Percentiles rank a stretch among this genome's conserved stretches.
Evolutionary conservation across 441 rosid genomes (phyloP).

Genomic region (Croton laevigatus): DNA sequence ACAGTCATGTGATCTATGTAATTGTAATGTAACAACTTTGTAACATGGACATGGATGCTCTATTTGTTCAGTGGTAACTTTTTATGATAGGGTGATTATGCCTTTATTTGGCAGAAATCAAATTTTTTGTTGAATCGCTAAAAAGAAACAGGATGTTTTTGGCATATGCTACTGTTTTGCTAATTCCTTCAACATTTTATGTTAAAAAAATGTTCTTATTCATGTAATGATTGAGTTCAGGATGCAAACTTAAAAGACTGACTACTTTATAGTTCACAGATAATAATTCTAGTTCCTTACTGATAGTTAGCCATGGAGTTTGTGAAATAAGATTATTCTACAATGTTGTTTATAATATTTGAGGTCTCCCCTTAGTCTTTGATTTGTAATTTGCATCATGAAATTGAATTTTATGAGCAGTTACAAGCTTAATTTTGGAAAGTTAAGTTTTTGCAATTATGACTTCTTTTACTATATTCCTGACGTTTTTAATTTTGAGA

Average conservation of each 20-base stretch:
- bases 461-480: neutral
- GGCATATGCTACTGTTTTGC: neutral
- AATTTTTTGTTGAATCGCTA: neutral
- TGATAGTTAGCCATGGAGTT: neutral
- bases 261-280: neutral
- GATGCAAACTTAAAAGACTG: neutral
- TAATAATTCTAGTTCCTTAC: neutral
- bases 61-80: neutral
- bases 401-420: neutral
- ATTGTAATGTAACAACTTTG: neutral
- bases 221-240: neutral
- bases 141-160: neutral
- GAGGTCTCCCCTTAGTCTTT: neutral
- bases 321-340: neutral
- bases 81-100: neutral
- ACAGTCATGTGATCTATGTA: neutral
- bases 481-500: neutral
- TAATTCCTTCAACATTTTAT: neutral
- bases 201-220: neutral
- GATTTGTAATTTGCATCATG: neutral
- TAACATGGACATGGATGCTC: neutral
- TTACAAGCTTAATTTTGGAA: neutral
- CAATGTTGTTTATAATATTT: neutral
- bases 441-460: neutral
- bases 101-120: neutral